Percentiles rank a stretch among this genome's conserved stretches.
Conservation (phyloP, 192 early-diverging fungal species). For the Gamsiella multidivaricata region DNA sequence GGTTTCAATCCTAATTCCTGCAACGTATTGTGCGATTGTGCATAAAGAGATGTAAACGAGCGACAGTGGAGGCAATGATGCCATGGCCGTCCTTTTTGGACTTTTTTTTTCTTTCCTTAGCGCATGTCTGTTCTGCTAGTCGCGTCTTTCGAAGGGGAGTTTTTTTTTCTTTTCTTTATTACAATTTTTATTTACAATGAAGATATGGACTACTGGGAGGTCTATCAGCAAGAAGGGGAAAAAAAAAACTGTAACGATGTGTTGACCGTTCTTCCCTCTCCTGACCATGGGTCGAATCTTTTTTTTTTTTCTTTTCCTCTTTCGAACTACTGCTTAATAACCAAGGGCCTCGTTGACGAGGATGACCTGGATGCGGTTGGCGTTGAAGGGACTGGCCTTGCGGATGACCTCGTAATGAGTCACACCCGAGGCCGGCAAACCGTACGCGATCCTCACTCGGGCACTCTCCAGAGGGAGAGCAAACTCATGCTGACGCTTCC, state of each 20-base stretch:
- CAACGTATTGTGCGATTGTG: too few relatives aligned
- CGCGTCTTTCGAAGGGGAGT: not conserved
- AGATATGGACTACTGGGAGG: too few relatives aligned
- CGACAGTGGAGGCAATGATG: too few relatives aligned
- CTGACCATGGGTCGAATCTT: not conserved
- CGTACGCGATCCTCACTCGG: constrained; percentile 53
- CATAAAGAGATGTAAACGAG: too few relatives aligned
- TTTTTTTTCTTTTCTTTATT: not conserved
- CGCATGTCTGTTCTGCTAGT: too few relatives aligned
- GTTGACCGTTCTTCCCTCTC: too few relatives aligned
- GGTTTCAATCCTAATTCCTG: too few relatives aligned
- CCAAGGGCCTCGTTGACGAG: constrained; percentile 56
- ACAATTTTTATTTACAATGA: not conserved
- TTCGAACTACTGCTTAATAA: constrained; percentile 26
- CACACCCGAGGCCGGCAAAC: constrained; percentile 33
- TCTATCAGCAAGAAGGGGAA: too few relatives aligned
- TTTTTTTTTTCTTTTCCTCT: not conserved
- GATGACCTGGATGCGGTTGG: constrained; percentile 37
- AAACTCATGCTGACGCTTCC: constrained; percentile 33
- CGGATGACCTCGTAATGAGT: constrained; percentile 41
- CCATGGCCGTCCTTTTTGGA: too few relatives aligned
- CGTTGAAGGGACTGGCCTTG: constrained; percentile 24
- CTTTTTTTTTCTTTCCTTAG: too few relatives aligned
- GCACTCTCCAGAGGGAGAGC: constrained; percentile 43
- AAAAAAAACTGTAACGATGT: too few relatives aligned